Evolutionary conservation across 805 yeast species (phyloP), one percentile per base, ranked within the genome.

Genomic region (Candida insectorum): DNA sequence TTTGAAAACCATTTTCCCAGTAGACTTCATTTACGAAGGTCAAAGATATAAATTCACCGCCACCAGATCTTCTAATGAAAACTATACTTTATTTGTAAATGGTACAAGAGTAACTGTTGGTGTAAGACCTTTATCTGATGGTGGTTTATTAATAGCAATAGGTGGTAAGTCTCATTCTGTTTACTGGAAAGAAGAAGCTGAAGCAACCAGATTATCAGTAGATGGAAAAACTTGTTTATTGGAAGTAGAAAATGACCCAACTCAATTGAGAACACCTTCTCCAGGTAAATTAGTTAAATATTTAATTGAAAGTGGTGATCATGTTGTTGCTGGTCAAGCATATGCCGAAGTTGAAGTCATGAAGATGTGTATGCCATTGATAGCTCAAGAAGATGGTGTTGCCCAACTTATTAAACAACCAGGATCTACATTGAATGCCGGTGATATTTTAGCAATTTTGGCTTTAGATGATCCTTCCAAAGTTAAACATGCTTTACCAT

Each of bases 281-380:
- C 99, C 98, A 34, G 99, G 99, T 72, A 93, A 93, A 67, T 75
- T 93, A 47, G 95, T 91, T 42, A 86, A 86, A 58, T 93, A 80
- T 58, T 70, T 93, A 48, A 95, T 93, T 41, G 97, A 94, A 56
- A 83, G 81, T 49, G 98, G 98, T 47, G 98, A 91, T 44, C 97
- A 91, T 54, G 76, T 93, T 49, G 65, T 62, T 33, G 79, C 93
- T 40, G 97, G 97, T 41, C 95, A 91, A 65, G 81, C 97, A 28
- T 94, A 78, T 54, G 98, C 98, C 26, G 98, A 93, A 68, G 96
- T 93, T 37, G 99, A 93, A 68, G 98, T 93, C 47, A 93, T 93
- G 99, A 93, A 93, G 65, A 93, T 93, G 98, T 88, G 89, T 64
- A 93, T 93, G 97, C 97, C 98, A 31, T 74, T 93, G 51, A 69